Percentiles rank a stretch among this genome's conserved stretches.
These are phyloP conservation scores for Vigna unguiculata DNA, from an alignment of 306 rosid genomes.

Conservation along the genomic window DNA sequence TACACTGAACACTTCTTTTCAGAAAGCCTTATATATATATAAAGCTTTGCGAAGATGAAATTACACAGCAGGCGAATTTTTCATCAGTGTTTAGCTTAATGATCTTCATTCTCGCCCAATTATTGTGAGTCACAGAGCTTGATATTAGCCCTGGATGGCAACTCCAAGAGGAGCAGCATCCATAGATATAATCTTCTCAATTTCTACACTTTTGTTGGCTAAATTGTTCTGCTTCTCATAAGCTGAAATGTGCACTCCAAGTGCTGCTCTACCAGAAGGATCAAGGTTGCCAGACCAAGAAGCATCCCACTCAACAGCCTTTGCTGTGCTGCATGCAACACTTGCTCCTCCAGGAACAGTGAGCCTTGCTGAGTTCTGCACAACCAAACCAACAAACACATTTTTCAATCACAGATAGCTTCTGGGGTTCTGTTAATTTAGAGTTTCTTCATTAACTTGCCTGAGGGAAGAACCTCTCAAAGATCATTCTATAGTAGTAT, in stretches of 20 bases:
- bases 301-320: constrained; percentile 94
- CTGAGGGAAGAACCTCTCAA: constrained; percentile 96
- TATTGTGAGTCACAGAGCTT: constrained; percentile 18
- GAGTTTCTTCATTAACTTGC: constrained; percentile 47
- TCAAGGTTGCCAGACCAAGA: constrained; percentile 88
- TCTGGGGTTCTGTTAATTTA: background rate
- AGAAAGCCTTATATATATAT: constrained; percentile 35
- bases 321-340: constrained; percentile 95
- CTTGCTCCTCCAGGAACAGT: constrained; percentile 96
- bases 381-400: constrained; percentile 14
- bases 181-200: constrained; percentile 66
- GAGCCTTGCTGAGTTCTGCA: constrained; percentile 85
- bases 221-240: constrained; percentile 57
- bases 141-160: constrained; percentile 63
- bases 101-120: constrained; percentile 40
- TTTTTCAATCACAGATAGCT: constrained; percentile 1
- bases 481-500: constrained; percentile 92
- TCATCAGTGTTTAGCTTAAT: constrained; percentile 23
- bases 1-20: constrained; percentile 30
- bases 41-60: constrained; percentile 40
- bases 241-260: constrained; percentile 80
- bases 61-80: constrained; percentile 35
- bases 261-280: constrained; percentile 96
- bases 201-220: constrained; percentile 39
- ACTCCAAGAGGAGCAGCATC: constrained; percentile 62